Evolutionary conservation across 192 early-diverging fungal species (phyloP), one percentile per base, ranked within the genome.

Genomic region (Coemansia sp.): DNA sequence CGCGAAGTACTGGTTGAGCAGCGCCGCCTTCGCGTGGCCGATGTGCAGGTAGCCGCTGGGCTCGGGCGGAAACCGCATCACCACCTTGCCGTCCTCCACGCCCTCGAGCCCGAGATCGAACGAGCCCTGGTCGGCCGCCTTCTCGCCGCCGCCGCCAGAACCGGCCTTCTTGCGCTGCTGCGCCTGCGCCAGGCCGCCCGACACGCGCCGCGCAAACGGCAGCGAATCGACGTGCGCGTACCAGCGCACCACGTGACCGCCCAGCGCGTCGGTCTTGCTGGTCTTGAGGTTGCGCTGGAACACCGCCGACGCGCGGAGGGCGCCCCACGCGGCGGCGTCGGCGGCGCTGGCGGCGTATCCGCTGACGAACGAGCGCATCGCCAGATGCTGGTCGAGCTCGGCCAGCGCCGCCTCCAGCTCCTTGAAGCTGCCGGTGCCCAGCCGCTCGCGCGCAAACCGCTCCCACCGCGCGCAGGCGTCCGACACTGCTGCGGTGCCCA

Each of bases 11-110:
- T 99, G 92, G 86, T 98, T 99, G 60, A 99, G 76, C 54, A 99
- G 84, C 12, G 95, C 98, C 41, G 98, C 98, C 87, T 99, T 99
- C 60, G 96, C 95, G 77, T 99, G 98, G 62, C 98, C 98, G 87
- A 99, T 97, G 84, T 99, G 98, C 65, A 99, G 85, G 83, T 97
- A 99, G 78, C 97, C 98, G 76, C 87, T 90, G 65, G 98, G 97
- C 87, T 99, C 98, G 4, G 98, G 98, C 59, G 98, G 97, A 88
- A 99, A 99, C 59, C 98, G 89, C 37, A 96, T 98, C 23, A 96
- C 94, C 18, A 99, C 96, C 71, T 91, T 85, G 60, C 98, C 98
- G 69, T 89, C 68, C 69, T 89, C 85, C 18, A 92, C 92, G 67
- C 85, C 89, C 62, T 88, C 81, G 40, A 99, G 84, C 38, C 86